Conservation (phyloP, 129 eudicot genomes). For the Deinandra increscens region DNA sequence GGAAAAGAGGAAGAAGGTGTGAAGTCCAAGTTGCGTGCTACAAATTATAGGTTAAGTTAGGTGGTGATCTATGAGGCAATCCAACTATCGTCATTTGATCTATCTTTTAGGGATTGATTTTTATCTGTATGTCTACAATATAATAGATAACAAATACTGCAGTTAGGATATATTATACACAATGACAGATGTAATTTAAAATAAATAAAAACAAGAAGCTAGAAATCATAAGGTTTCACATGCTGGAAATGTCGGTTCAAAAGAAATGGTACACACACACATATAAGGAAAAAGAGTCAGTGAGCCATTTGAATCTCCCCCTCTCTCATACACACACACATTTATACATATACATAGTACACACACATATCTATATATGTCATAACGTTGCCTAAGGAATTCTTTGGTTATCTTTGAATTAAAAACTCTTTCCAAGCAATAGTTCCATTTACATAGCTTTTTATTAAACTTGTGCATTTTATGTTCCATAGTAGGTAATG, state of each 20-base stretch:
- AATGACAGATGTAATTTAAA: no score
- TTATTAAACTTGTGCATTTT: background rate
- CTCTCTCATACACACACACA: background rate
- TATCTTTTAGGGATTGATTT: background rate
- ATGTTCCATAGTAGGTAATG: background rate
- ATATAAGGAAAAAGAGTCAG: background rate
- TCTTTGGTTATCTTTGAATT: background rate
- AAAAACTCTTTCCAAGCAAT: background rate
- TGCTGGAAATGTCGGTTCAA: background rate
- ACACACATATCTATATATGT: no score
- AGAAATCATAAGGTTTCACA: background rate
- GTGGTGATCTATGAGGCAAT: background rate
- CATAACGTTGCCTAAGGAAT: background rate
- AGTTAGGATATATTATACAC: background rate
- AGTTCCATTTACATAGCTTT: background rate
- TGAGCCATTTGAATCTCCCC: background rate
- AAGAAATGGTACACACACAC: no score
- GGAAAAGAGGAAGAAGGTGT: background rate
- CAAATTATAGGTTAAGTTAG: background rate
- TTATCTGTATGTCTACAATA: background rate
- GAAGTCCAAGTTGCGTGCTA: background rate
- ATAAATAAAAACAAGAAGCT: background rate
- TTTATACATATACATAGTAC: no score
- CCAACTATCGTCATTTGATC: background rate
- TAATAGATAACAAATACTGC: background rate